These are phyloP conservation scores for Alloascoidea hylecoeti DNA, from an alignment of 805 yeast species.

Conservation along the genomic window DNA sequence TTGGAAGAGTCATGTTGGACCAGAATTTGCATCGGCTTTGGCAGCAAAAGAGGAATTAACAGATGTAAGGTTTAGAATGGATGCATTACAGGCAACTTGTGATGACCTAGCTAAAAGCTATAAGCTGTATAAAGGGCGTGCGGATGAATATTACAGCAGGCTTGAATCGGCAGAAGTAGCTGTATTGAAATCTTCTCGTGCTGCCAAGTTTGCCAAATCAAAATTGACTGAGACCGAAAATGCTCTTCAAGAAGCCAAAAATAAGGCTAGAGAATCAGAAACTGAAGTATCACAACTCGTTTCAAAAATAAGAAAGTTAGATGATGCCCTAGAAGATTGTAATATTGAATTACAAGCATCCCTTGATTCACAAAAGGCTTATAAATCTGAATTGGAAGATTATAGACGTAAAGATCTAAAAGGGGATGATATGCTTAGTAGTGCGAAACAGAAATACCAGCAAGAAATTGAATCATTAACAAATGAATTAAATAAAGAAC, in stretches of 20 bases:
- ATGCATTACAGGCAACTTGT: conserved; percentile 41
- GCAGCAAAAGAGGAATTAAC: conserved; percentile 11
- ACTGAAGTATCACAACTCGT: conserved; percentile 36
- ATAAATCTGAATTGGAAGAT: conserved; percentile 25
- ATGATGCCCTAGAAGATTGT: conserved; percentile 40
- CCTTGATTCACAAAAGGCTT: conserved; percentile 25
- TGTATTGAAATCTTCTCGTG: conserved; percentile 44
- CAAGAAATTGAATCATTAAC: conserved; percentile 16
- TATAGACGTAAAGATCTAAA: conserved; percentile 56
- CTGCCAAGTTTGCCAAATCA: conserved; percentile 36
- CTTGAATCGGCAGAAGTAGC: conserved; percentile 72
- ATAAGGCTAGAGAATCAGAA: conserved; percentile 38
- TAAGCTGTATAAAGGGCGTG: conserved; percentile 50
- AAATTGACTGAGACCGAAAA: conserved; percentile 40
- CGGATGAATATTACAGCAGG: conserved; percentile 61
- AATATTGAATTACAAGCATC: conserved; percentile 37
- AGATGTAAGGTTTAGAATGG: conserved; percentile 40
- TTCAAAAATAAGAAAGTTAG: conserved; percentile 33
- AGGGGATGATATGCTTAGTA: conserved; percentile 29
- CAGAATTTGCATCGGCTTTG: conserved; percentile 6
- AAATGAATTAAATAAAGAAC: conserved; percentile 11
- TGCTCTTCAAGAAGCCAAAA: conserved; percentile 30
- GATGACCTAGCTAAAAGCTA: conserved; percentile 37
- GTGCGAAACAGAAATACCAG: conserved; percentile 17
- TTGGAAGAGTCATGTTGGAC: conserved; percentile 8